Base-by-base conservation (phyloP, 106 monocot genomes). In the Allium fistulosum region DNA sequence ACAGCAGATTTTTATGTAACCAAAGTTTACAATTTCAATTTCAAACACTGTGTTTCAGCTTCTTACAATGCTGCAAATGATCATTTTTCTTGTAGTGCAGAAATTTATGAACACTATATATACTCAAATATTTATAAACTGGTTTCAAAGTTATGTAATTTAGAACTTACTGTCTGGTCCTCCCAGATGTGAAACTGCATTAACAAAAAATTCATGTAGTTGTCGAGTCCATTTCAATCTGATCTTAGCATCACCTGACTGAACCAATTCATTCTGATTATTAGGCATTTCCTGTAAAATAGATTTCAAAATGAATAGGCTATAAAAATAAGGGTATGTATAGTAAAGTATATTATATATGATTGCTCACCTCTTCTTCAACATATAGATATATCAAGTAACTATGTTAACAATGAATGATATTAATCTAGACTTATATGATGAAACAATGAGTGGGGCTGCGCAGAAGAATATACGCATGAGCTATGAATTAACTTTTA, bases 191-290 rank as follows among this genome's bases (percentile, higher is more conserved):
- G 76, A n/a, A 45, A 92, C 82, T 0, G 92, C 92, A 46, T 74
- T 77, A 22, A 88, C 76, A 49, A 92, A 88, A 4, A 47, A 76
- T 37, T 81, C 69, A 62, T 92, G 92, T 51, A 92, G 92, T 68
- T 85, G 70, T 11, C 62, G 67, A 4, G 85, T 92, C 92, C 92
- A 92, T 79, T 79, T 88, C 53, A 88, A 82, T 48, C 88, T 66
- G 9, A 85, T 77, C 78, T 83, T 88, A 11, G 78, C 75, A 26
- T 77, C 74, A 4, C 48, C 69, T n/a, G 85, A 73, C 13, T 72
- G n/a, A 60, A 22, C 57, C 60, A 65, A 48, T 49, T 49, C 59
- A 17, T 58, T 64, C 4, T 53, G 46, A 46, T 57, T 17, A 47
- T 67, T 63, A 9, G 55, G 45, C 78, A 81, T 84, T 72, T 75